Conservation (phyloP, 2,329 filamentous ascomycete genomes). For the Alternaria sp. region DNA sequence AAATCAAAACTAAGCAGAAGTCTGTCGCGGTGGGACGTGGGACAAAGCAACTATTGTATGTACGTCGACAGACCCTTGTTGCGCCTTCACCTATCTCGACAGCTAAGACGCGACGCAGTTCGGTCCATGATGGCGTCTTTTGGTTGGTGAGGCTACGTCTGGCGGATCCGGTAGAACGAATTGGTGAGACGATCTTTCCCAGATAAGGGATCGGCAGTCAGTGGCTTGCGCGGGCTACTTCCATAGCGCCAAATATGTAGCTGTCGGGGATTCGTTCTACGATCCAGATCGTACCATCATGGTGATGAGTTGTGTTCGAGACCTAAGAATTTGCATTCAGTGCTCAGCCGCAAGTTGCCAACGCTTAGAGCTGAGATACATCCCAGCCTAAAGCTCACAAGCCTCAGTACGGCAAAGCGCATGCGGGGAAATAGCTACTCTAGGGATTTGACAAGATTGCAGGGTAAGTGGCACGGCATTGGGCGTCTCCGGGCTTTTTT, state of each 20-base stretch:
- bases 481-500: constrained; percentile 14
- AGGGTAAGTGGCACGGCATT: constrained; percentile 12
- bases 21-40: constrained; percentile 25
- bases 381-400: background rate
- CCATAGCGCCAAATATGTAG: constrained; percentile 27
- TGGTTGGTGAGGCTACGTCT: constrained; percentile 39
- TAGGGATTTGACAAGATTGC: background rate
- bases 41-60: constrained; percentile 22
- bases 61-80: constrained; percentile 8
- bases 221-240: constrained; percentile 36
- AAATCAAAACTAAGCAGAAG: constrained; percentile 17
- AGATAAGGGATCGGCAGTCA: constrained; percentile 14
- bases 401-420: constrained; percentile 1
- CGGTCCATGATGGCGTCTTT: constrained; percentile 35
- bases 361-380: background rate
- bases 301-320: constrained; percentile 1
- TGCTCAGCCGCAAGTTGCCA: constrained; percentile 3
- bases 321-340: constrained; percentile 1
- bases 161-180: constrained; percentile 24
- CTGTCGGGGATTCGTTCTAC: constrained; percentile 22
- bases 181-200: constrained; percentile 25
- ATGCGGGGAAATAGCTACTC: background rate
- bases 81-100: constrained; percentile 35
- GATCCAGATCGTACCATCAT: constrained; percentile 19
- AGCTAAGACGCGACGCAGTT: constrained; percentile 19